phyloP scores from a whole-genome alignment of 2,329 filamentous ascomycete species.

The Camptophora hylomeconis region DNA sequence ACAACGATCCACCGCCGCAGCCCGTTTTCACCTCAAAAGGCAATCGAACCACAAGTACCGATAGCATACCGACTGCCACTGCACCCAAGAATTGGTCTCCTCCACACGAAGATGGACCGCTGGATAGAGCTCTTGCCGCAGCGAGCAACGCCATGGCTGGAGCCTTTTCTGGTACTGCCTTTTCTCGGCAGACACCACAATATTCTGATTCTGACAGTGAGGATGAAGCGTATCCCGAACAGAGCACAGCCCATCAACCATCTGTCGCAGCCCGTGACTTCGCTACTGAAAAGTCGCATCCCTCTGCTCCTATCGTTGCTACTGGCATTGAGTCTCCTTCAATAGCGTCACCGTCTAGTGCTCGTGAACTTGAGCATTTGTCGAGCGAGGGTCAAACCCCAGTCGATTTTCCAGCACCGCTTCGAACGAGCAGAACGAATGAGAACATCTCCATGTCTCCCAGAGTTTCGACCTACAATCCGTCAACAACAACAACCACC shows the following conservation, averaged over 20 bases:
- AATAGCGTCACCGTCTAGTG: not conserved
- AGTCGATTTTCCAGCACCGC: constrained; percentile 14
- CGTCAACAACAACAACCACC: no score
- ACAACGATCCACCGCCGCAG: constrained; percentile 3
- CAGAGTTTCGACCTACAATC: no score
- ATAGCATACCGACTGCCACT: constrained; percentile 14
- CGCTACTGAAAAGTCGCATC: not conserved
- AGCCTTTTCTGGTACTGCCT: constrained; percentile 27
- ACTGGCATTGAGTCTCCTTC: constrained; percentile 4
- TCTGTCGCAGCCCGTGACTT: constrained; percentile 1
- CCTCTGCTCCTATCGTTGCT: constrained; percentile 2
- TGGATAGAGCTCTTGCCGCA: constrained; percentile 24
- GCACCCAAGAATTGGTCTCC: constrained; percentile 6
- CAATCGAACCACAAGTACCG: constrained; percentile 9
- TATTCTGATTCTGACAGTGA: constrained; percentile 17
- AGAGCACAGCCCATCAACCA: constrained; percentile 2
- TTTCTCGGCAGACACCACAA: constrained; percentile 17
- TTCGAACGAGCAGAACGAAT: constrained; percentile 11
- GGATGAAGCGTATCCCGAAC: no score
- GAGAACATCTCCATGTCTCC: no score
- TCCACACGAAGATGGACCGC: constrained; percentile 6
- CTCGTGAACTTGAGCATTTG: not conserved
- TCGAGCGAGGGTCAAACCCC: not conserved
- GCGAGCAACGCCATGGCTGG: constrained; percentile 36
- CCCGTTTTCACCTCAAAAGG: constrained; percentile 2